Evolutionary conservation across 2,329 filamentous ascomycete genomes (phyloP).

Genomic region (Paecilomyces formosus): DNA sequence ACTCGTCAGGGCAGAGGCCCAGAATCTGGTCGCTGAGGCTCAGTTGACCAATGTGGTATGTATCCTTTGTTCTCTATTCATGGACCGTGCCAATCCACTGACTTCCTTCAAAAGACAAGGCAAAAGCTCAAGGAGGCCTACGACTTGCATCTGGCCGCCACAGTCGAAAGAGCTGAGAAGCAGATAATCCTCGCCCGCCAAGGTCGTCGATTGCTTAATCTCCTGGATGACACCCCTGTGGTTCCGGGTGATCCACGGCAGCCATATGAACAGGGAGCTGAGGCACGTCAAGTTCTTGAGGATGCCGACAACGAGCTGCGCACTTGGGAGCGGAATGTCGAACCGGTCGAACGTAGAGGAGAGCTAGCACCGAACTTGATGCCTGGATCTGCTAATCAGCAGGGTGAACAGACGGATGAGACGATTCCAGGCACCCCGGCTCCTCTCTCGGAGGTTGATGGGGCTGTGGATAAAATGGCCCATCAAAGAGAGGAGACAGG

Average conservation of each 20-base stretch:
- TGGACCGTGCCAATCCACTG: not conserved
- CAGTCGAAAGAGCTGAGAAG: conserved; percentile 94
- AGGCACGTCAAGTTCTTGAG: conserved; percentile 78
- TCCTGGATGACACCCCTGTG: conserved; percentile 83
- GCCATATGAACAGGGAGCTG: conserved; percentile 57
- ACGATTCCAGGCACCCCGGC: not conserved
- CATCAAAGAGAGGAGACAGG: not conserved
- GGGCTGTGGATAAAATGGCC: not conserved
- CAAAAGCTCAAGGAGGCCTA: conserved; percentile 96
- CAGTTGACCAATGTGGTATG: conserved; percentile 89
- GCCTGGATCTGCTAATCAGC: conserved; percentile 13
- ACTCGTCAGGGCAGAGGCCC: conserved; percentile 88
- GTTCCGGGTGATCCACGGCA: conserved; percentile 73
- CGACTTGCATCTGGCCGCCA: conserved; percentile 76
- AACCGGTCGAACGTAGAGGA: conserved; percentile 46
- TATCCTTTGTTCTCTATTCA: conserved; percentile 12
- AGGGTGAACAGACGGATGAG: conserved; percentile 5
- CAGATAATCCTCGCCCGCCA: conserved; percentile 91
- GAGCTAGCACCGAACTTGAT: conserved; percentile 38
- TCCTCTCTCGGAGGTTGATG: not conserved
- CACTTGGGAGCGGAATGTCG: conserved; percentile 57
- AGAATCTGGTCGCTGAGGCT: conserved; percentile 91
- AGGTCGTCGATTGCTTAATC: conserved; percentile 72
- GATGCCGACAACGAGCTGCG: conserved; percentile 86
- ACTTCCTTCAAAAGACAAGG: conserved; percentile 62